Base-by-base conservation (phyloP, 805 yeast species). In the Metschnikowia proteae region DNA sequence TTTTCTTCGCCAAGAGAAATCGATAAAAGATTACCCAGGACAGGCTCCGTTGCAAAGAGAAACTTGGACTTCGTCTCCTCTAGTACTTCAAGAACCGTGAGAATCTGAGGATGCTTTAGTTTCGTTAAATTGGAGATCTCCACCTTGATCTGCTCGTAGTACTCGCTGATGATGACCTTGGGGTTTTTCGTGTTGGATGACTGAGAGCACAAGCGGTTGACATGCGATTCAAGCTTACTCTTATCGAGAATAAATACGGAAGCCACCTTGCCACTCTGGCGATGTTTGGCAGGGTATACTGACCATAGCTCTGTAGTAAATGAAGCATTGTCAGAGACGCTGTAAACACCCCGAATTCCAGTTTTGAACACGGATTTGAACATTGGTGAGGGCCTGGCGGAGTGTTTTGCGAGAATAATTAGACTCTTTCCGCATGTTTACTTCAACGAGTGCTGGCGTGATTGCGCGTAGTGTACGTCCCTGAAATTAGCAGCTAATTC, bases 191-290 rank as follows among this genome's bases (percentile, higher is more conserved):
- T 70, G 33, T 59, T 57, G 2, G 68, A 58, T 25, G 61, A 51
- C 27, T 56, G 59, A 25, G 64, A 53, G 40, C 67, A 58, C 48
- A 80, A 70, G 43, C 65, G 58, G 10, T 68, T 54, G 26, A 90
- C 63, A 47, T 70, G 69, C 5, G 76, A 64, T 55, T 87, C 91
- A 54, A 87, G 81, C 47, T 80, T 82, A 60, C 83, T 80, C 70
- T 90, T 91, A 64, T 86, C 96, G 60, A 90, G 87, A 29, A 86
- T 83, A 68, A 94, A 90, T 8, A 92, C 95, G 2, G 96, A 86
- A 1, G 82, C 96, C 49, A 73, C 66, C 41, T 79, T 75, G 33
- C 83, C 83, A 1, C 81, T 70, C 26, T 78, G 70, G 55, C 81
- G 80, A 48, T 83, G 84, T 54, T 84, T 86, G n/a, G 92, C 97